These are phyloP conservation scores for Starmerella roubikii DNA, from an alignment of 805 yeast species.

Conservation along the genomic window DNA sequence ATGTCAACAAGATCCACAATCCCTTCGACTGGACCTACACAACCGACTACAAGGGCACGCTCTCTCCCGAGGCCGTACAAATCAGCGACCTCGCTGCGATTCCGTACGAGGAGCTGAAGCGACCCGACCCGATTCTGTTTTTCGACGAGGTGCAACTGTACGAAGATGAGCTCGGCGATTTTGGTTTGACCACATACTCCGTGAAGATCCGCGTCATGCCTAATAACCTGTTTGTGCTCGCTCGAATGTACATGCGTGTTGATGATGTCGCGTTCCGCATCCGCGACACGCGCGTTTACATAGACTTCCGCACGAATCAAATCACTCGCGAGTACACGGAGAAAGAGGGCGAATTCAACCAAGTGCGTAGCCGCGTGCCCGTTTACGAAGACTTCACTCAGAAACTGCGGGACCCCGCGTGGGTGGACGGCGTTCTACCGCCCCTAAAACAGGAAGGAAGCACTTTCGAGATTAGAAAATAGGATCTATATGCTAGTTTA, in stretches of 20 bases:
- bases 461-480: neutral
- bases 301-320: slow-evolving; percentile 53
- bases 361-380: slow-evolving; percentile 32
- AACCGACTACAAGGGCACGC: slow-evolving; percentile 53
- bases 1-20: slow-evolving; percentile 46
- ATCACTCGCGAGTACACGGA: slow-evolving; percentile 67
- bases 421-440: slow-evolving; percentile 39
- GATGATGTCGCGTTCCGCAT: slow-evolving; percentile 79
- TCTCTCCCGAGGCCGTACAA: neutral
- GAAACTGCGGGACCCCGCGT: slow-evolving; percentile 64
- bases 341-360: slow-evolving; percentile 44
- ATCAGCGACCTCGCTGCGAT: slow-evolving; percentile 26
- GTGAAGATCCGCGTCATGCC: slow-evolving; percentile 84
- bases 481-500: neutral
- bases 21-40: slow-evolving; percentile 97
- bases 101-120: slow-evolving; percentile 56
- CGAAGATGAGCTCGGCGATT: slow-evolving; percentile 95
- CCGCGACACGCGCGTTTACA: slow-evolving; percentile 69
- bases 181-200: slow-evolving; percentile 70
- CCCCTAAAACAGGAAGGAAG: neutral
- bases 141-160: slow-evolving; percentile 78
- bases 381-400: slow-evolving; percentile 51
- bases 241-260: slow-evolving; percentile 71
- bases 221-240: slow-evolving; percentile 55
- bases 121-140: slow-evolving; percentile 74